These are phyloP conservation scores for Pontederia paniculata DNA, from an alignment of 176 grass and related monocot genomes.

Conservation along the genomic window DNA sequence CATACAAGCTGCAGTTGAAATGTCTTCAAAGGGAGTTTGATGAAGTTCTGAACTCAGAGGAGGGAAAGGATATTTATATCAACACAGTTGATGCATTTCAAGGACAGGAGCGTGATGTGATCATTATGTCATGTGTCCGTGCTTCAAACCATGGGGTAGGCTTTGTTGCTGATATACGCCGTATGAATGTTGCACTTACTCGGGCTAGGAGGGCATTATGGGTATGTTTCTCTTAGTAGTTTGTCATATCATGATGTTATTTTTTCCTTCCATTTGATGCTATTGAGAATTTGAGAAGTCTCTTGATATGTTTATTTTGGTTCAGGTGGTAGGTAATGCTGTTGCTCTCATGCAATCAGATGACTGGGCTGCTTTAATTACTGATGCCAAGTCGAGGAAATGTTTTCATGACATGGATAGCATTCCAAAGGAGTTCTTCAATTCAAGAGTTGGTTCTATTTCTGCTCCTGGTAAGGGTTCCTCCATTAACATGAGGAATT, in stretches of 20 bases:
- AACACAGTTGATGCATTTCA: constrained; percentile 99
- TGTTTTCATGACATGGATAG: constrained; percentile 85
- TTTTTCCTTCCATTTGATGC: neutral
- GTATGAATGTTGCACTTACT: constrained; percentile 99
- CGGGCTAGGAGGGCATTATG: constrained; percentile 89
- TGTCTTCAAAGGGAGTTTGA: constrained; percentile 91
- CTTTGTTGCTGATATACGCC: constrained; percentile 95
- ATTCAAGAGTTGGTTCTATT: constrained; percentile 32
- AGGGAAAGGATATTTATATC: constrained; percentile 99
- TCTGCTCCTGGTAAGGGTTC: constrained; percentile 40
- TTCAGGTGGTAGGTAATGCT: constrained; percentile 95
- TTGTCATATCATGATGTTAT: neutral
- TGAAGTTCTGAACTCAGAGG: constrained; percentile 72
- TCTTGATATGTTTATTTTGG: neutral
- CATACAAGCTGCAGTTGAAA: constrained; percentile 95
- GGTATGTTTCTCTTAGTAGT: constrained; percentile 26
- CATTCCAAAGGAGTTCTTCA: constrained; percentile 78
- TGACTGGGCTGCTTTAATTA: constrained; percentile 84
- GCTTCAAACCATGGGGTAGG: constrained; percentile 96
- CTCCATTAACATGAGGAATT: constrained; percentile 48
- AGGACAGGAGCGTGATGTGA: constrained; percentile 95
- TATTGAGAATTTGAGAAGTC: neutral
- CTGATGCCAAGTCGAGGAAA: constrained; percentile 77
- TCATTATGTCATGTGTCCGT: constrained; percentile 98
- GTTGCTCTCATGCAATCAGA: constrained; percentile 90